These are phyloP conservation scores for Parmelia sp. DNA, from an alignment of 495 filamentous ascomycete species.

Conservation along the genomic window DNA sequence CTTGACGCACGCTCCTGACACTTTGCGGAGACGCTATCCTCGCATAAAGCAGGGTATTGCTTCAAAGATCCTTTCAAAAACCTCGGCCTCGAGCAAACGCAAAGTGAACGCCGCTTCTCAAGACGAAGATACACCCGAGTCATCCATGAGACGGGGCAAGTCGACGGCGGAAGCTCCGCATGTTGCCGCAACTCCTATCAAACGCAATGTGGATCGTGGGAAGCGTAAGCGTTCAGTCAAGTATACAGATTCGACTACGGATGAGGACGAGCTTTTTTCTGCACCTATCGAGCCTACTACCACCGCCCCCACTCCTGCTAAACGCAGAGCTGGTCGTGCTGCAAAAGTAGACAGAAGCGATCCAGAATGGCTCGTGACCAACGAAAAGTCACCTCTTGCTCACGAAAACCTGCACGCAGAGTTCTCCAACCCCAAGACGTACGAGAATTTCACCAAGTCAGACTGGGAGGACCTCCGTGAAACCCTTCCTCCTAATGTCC, in stretches of 20 bases:
- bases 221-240: conserved; percentile 1
- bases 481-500: conserved; percentile 48
- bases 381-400: conserved; percentile 48
- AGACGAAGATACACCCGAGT: neutral
- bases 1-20: neutral
- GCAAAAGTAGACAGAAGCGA: conserved; percentile 35
- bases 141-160: neutral
- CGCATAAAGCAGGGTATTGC: neutral
- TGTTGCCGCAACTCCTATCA: neutral
- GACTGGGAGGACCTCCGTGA: conserved; percentile 52
- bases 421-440: conserved; percentile 49
- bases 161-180: neutral
- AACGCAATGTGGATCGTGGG: conserved; percentile 14
- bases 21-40: neutral
- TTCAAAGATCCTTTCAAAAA: neutral
- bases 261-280: conserved; percentile 3
- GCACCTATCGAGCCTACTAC: conserved; percentile 8
- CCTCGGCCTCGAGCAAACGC: neutral
- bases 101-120: neutral
- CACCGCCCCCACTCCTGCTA: conserved; percentile 7
- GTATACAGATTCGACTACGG: conserved; percentile 7
- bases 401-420: conserved; percentile 51
- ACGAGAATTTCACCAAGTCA: conserved; percentile 48
- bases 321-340: conserved; percentile 18
- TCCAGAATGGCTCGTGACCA: conserved; percentile 50